phyloP scores from a whole-genome alignment of 1,284 basidiomycete genomes.

The Golubevia sp. region DNA sequence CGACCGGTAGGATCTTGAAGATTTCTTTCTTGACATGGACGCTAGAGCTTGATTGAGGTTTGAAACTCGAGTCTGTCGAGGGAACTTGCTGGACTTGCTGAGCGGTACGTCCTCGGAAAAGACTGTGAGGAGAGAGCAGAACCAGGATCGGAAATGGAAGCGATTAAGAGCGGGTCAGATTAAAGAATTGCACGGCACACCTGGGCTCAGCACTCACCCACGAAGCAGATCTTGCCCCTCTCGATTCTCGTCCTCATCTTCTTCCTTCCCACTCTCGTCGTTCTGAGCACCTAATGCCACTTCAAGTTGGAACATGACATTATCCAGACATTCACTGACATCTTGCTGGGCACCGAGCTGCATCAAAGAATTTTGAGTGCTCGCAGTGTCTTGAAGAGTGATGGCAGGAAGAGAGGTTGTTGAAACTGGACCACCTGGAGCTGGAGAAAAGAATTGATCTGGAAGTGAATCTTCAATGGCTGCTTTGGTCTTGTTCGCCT shows the following conservation, averaged over 20 bases:
- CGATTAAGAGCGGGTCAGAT: too few species aligned
- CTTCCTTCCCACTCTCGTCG: not conserved
- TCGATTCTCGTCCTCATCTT: not conserved
- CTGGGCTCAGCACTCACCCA: not conserved
- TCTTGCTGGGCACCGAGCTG: conserved; percentile 58
- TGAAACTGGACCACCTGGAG: not conserved
- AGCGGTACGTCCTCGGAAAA: conserved; percentile 45
- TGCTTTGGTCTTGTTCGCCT: not conserved
- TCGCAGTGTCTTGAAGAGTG: not conserved
- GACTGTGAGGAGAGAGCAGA: not conserved
- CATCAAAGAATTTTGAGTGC: conserved; percentile 16
- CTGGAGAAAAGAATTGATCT: not conserved
- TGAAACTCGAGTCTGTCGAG: conserved; percentile 4
- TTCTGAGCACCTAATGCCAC: conserved; percentile 28
- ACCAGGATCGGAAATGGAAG: not conserved
- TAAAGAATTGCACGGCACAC: not conserved
- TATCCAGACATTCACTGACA: conserved; percentile 58
- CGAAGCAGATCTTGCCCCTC: not conserved
- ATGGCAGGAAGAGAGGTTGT: too few species aligned
- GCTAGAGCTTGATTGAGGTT: conserved; percentile 12
- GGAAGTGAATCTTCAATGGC: not conserved
- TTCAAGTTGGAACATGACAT: conserved; percentile 58
- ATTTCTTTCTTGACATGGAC: conserved; percentile 49
- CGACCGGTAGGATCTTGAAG: conserved; percentile 52
- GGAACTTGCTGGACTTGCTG: conserved; percentile 28